Evolutionary conservation across 192 early-diverging fungal genomes (phyloP).

Genomic region (Backusella westeae): DNA sequence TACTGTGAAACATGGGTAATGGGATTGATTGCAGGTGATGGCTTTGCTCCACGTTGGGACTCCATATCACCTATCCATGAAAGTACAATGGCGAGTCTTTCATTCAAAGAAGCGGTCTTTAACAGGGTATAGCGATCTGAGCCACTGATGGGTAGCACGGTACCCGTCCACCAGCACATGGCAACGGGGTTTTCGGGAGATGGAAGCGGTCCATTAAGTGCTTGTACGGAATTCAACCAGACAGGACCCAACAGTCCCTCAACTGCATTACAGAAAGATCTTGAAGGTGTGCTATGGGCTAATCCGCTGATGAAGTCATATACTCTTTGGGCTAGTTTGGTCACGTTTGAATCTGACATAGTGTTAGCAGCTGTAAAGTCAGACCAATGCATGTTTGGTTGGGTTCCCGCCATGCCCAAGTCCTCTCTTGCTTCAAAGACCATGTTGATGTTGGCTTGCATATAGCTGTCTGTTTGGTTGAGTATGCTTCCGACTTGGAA

Average conservation of each 20-base stretch:
- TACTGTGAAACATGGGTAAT: constrained; percentile 10
- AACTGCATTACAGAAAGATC: constrained; percentile 4
- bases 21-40: neutral
- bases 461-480: neutral
- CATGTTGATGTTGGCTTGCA: neutral
- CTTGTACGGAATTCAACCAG: constrained; percentile 11
- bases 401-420: neutral
- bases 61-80: constrained; percentile 11
- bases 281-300: constrained; percentile 9
- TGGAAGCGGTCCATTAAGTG: constrained; percentile 13
- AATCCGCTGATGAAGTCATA: constrained; percentile 7
- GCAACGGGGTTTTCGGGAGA: constrained; percentile 2
- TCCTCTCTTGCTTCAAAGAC: neutral
- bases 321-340: neutral
- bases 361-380: neutral
- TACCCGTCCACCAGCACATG: constrained; percentile 19
- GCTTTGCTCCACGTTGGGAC: neutral
- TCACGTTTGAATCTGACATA: neutral
- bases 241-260: constrained; percentile 18
- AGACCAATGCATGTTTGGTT: neutral
- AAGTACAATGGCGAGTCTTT: constrained; percentile 1
- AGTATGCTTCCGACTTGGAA: neutral
- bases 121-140: constrained; percentile 5
- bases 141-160: constrained; percentile 14
- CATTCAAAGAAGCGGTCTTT: neutral